phyloP scores from a whole-genome alignment of 1,284 basidiomycete species.

The Chondrostereum purpureum region DNA sequence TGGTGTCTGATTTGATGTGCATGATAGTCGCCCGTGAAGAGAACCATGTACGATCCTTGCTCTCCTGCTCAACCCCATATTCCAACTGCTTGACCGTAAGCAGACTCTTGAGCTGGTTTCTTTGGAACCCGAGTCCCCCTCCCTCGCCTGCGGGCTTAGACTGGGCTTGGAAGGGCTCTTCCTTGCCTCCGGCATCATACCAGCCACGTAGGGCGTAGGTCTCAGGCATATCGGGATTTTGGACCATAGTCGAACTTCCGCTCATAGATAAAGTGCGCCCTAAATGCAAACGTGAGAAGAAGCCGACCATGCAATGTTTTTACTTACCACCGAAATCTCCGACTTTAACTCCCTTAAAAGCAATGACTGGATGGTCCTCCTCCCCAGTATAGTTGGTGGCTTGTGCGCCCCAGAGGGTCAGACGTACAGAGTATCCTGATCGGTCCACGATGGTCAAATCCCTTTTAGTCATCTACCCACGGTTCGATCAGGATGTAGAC shows the following conservation, averaged over 20 bases:
- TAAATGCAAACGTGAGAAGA: slow-evolving; percentile 22
- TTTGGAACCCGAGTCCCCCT: slow-evolving; percentile 48
- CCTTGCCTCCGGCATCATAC: slow-evolving; percentile 72
- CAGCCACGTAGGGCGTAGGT: slow-evolving; percentile 87
- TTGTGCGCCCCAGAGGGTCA: slow-evolving; percentile 96
- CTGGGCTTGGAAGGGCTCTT: slow-evolving; percentile 66
- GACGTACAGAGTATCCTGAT: slow-evolving; percentile 71
- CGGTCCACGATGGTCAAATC: slow-evolving; percentile 87
- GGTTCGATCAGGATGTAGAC: slow-evolving; percentile 8
- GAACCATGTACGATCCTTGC: slow-evolving; percentile 75
- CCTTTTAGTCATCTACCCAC: slow-evolving; percentile 70
- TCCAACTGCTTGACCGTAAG: slow-evolving; percentile 79
- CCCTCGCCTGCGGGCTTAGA: slow-evolving; percentile 41
- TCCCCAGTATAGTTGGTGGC: slow-evolving; percentile 75
- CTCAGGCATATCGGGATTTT: slow-evolving; percentile 88
- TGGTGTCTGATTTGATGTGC: slow-evolving; percentile 83
- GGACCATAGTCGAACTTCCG: slow-evolving; percentile 55
- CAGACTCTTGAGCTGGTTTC: slow-evolving; percentile 69
- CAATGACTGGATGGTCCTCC: slow-evolving; percentile 61
- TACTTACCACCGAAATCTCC: slow-evolving; percentile 83
- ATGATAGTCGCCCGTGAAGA: slow-evolving; percentile 79
- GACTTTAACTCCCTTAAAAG: slow-evolving; percentile 94
- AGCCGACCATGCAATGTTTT: slow-evolving; percentile 3
- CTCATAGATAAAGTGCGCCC: slow-evolving; percentile 69
- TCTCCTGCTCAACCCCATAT: slow-evolving; percentile 64